A percentile compares a stretch with the other conserved stretches of the same genome.
phyloP scores from a whole-genome alignment of 805 yeast species.

The Candida glaebosa region DNA sequence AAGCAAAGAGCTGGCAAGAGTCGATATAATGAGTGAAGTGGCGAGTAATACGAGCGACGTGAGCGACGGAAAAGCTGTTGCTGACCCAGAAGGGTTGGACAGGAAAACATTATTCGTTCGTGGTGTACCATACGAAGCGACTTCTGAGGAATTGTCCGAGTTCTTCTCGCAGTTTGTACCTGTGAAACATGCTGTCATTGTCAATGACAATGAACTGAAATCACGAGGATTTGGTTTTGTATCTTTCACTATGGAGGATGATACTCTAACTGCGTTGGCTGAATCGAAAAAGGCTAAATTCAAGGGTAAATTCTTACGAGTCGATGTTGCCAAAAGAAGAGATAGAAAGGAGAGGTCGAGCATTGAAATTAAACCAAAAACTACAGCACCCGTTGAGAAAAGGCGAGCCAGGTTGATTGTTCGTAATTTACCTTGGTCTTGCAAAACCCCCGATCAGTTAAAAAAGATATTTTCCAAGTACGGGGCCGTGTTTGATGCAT shows the following conservation, averaged over 20 bases:
- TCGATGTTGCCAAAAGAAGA: slow-evolving; percentile 91
- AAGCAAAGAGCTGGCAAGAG: no score
- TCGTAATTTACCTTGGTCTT: slow-evolving; percentile 95
- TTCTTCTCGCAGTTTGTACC: slow-evolving; percentile 92
- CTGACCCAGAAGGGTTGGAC: slow-evolving; percentile 38
- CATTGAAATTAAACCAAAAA: slow-evolving; percentile 7
- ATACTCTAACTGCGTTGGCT: slow-evolving; percentile 70
- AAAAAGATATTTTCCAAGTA: slow-evolving; percentile 66
- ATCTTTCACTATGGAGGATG: slow-evolving; percentile 81
- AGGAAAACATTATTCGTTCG: slow-evolving; percentile 79
- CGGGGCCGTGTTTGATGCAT: slow-evolving; percentile 86
- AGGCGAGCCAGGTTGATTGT: slow-evolving; percentile 84
- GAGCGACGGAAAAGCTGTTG: neutral
- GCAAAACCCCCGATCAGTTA: slow-evolving; percentile 71
- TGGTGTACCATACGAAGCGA: slow-evolving; percentile 74
- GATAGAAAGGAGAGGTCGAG: slow-evolving; percentile 52
- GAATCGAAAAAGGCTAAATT: slow-evolving; percentile 65
- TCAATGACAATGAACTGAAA: slow-evolving; percentile 67
- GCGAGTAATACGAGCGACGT: neutral
- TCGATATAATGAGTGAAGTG: slow-evolving; percentile 7
- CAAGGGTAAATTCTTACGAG: slow-evolving; percentile 61
- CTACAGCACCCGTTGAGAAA: slow-evolving; percentile 51
- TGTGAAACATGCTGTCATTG: slow-evolving; percentile 91
- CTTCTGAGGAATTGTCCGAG: slow-evolving; percentile 76
- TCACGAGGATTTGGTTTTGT: slow-evolving; percentile 97